Evolutionary conservation across 1,139 yeast genomes (phyloP).

Genomic region (Kodamaea arcana): DNA sequence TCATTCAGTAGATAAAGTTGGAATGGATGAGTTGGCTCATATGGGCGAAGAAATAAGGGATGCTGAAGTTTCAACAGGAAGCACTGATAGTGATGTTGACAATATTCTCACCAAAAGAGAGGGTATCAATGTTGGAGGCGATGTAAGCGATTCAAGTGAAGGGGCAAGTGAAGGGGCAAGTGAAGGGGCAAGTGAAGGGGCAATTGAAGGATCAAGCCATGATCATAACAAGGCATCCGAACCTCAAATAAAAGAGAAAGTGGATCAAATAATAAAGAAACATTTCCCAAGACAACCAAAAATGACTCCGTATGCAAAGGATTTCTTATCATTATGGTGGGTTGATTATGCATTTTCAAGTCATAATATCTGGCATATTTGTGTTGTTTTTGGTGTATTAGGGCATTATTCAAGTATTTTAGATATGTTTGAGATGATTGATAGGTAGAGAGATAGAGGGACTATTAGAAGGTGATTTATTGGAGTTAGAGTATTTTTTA

Average conservation of each 20-base stretch:
- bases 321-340: conserved; percentile 77
- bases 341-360: conserved; percentile 70
- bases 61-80: conserved; percentile 1
- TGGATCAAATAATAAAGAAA: conserved; percentile 36
- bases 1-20: conserved; percentile 35
- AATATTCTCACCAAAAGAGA: background rate
- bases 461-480: too few relatives aligned
- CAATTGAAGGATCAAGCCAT: conserved; percentile 9
- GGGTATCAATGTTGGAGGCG: conserved; percentile 8
- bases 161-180: conserved; percentile 6
- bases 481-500: too few relatives aligned
- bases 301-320: conserved; percentile 38
- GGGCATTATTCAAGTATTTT: conserved; percentile 81
- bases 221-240: background rate
- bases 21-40: conserved; percentile 41
- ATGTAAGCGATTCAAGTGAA: conserved; percentile 2
- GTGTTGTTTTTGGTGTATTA: conserved; percentile 80
- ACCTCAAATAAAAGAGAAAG: conserved; percentile 14
- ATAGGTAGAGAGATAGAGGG: conserved; percentile 1
- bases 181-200: conserved; percentile 7
- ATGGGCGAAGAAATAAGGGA: conserved; percentile 37
- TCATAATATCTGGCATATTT: conserved; percentile 92
- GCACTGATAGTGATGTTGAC: background rate
- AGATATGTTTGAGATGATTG: conserved; percentile 51
- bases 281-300: conserved; percentile 56